Evolutionary conservation across 2,329 filamentous ascomycete species (phyloP), one percentile per base, ranked within the genome.

Genomic region (Fusarium sarcochroum): DNA sequence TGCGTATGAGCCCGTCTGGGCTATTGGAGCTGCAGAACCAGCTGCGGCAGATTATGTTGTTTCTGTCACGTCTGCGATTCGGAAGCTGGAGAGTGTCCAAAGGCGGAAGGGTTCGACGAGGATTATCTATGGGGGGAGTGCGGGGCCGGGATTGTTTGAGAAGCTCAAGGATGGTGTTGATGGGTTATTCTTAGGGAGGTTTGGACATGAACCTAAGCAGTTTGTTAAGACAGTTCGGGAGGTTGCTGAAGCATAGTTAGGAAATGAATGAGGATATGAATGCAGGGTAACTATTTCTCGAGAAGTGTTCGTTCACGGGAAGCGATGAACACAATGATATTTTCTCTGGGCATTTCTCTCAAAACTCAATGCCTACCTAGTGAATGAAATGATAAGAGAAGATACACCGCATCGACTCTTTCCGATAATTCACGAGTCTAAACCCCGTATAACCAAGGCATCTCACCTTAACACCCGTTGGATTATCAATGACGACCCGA

Each of bases 1-100:
- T 58, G 93, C 93, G 1, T 97, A 97, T 75, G 93, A 97, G 81
- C 93, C 93, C 9, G 92, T 96, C 2, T 97, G 93, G 93, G 93
- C 93, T 1, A 97, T 96, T 78, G 93, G 93, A 1, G 90, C 92
- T 11, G 82, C 86, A 2, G 83, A 90, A 73, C 93, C 93, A 4
- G 93, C 93, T 0, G 85, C 85, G 9, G 86, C 90, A 18, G 89
- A 90, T 64, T 90, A 97, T 75, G 91, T 97, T 1, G 85, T 90
- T 6, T 86, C 83, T 37, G 92, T 96, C 3, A 89, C 91, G 17
- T 85, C 85, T 71, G 87, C 87, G 18, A 84, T 94, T 48, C 84
- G 90, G 54, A 73, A 74, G 7, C 77, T 87, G 13, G 84, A 87
- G 25, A 81, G 86, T 53, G 80, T 89, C 8, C 79, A 79, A 60